These are phyloP conservation scores for Colletotrichum camelliae DNA, from an alignment of 2,329 filamentous ascomycete genomes.

Conservation along the genomic window DNA sequence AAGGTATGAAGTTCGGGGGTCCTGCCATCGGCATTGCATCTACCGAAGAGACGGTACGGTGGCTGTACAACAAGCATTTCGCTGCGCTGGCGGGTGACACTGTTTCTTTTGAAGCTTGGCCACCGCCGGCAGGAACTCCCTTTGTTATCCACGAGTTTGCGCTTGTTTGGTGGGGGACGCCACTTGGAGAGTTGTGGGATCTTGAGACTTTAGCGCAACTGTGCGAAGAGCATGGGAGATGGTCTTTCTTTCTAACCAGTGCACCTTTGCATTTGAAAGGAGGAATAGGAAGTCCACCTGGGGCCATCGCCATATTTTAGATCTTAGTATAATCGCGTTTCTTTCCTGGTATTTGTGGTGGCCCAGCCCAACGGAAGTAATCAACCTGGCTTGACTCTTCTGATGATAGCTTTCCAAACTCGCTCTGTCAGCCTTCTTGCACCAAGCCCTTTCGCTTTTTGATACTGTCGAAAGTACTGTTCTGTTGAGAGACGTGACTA, in stretches of 20 bases:
- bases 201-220: constrained; percentile 42
- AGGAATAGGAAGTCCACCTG: neutral
- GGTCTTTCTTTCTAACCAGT: constrained; percentile 55
- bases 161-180: constrained; percentile 54
- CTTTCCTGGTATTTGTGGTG: too few species aligned
- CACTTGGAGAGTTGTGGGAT: constrained; percentile 40
- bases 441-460: too few species aligned
- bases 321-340: too few species aligned
- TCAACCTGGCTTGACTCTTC: too few species aligned
- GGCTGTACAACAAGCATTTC: constrained; percentile 54
- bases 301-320: neutral
- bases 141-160: constrained; percentile 49
- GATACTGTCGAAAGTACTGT: too few species aligned
- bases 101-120: constrained; percentile 46
- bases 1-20: neutral
- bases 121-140: constrained; percentile 31
- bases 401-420: too few species aligned
- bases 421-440: too few species aligned
- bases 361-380: too few species aligned
- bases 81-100: constrained; percentile 50
- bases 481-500: too few species aligned
- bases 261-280: constrained; percentile 48
- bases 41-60: constrained; percentile 41
- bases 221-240: constrained; percentile 56
- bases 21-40: constrained; percentile 39